phyloP scores from a whole-genome alignment of 148 eudicot species.

The Rhododendron simsii region DNA sequence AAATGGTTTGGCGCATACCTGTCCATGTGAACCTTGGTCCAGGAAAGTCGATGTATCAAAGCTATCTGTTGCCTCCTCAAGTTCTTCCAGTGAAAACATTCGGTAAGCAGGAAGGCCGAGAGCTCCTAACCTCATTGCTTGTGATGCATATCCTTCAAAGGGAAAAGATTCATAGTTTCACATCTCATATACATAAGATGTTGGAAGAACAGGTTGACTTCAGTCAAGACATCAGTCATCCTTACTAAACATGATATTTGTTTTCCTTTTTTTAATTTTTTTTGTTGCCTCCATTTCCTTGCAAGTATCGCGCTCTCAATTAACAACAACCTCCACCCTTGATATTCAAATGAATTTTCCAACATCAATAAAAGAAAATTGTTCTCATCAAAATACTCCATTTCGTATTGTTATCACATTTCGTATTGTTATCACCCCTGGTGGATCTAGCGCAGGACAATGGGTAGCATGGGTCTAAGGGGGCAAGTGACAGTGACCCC shows the following conservation, averaged over 20 bases:
- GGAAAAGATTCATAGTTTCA: not conserved
- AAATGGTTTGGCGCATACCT: constrained; percentile 40
- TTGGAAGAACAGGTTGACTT: not conserved
- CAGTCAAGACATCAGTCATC: not conserved
- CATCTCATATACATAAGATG: not conserved
- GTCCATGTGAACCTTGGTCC: constrained; percentile 82
- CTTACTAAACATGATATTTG: not conserved
- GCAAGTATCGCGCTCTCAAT: not conserved
- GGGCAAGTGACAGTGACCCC: not conserved
- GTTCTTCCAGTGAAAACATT: constrained; percentile 75
- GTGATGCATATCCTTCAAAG: constrained; percentile 68
- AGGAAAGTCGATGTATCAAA: constrained; percentile 68
- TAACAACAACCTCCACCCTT: not conserved
- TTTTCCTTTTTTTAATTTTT: not conserved
- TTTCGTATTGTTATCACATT: not conserved
- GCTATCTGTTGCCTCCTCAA: constrained; percentile 77
- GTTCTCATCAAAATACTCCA: not conserved
- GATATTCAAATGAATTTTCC: not conserved
- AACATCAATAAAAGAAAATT: not conserved
- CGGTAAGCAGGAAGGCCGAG: constrained; percentile 72
- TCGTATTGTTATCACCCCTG: not conserved
- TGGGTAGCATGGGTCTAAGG: not conserved
- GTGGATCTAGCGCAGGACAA: not conserved
- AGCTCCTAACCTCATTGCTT: constrained; percentile 77
- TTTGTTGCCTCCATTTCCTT: not conserved